These are phyloP conservation scores for Metarhizium sp. DNA, from an alignment of 2,329 filamentous ascomycete genomes.

Conservation along the genomic window DNA sequence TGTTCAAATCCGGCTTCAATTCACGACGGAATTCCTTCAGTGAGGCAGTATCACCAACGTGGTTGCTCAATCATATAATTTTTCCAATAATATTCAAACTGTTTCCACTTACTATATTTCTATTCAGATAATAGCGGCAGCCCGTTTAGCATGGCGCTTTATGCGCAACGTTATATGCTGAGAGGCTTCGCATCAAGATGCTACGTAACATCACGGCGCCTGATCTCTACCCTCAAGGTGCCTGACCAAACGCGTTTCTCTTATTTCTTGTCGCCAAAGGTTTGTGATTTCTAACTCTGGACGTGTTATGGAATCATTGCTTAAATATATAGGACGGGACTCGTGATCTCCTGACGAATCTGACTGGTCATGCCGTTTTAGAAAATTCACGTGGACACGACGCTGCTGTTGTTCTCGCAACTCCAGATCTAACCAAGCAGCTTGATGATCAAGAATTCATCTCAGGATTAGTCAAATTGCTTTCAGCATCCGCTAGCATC, in stretches of 20 bases:
- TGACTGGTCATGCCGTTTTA: constrained; percentile 15
- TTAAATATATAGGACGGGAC: constrained; percentile 7
- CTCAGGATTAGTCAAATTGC: constrained; percentile 31
- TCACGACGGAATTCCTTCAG: no score
- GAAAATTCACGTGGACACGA: constrained; percentile 22
- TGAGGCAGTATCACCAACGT: no score
- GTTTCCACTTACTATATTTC: no score
- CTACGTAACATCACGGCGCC: constrained; percentile 1
- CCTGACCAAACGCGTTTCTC: constrained; percentile 13
- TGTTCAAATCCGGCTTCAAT: no score
- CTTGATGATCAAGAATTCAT: constrained; percentile 36
- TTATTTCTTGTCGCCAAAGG: constrained; percentile 11
- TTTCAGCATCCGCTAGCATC: constrained; percentile 32
- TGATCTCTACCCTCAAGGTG: constrained; percentile 8
- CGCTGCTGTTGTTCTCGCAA: constrained; percentile 40
- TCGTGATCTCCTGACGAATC: constrained; percentile 11
- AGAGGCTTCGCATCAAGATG: constrained; percentile 8
- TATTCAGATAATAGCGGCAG: no score
- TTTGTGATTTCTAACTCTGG: not conserved
- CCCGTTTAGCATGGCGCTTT: constrained; percentile 13
- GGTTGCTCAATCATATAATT: not conserved
- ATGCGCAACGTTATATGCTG: constrained; percentile 10
- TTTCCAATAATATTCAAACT: not conserved
- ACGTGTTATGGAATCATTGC: not conserved
- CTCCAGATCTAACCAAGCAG: constrained; percentile 36